phyloP scores from a whole-genome alignment of 495 filamentous ascomycete species.

The Daldinia bambusicola region DNA sequence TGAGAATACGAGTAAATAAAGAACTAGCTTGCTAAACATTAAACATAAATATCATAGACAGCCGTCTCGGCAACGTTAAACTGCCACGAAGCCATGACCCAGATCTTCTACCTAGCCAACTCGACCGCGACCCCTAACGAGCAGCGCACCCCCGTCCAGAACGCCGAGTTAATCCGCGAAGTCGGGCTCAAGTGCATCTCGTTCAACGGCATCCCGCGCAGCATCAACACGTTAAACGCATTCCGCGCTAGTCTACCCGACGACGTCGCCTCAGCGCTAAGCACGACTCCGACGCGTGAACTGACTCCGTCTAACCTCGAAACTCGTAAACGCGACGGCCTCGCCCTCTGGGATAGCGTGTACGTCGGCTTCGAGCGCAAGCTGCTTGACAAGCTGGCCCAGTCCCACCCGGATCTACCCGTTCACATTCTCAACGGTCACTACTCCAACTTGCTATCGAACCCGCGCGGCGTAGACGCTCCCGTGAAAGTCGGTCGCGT shows the following conservation, averaged over 20 bases:
- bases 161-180: slow-evolving; percentile 80
- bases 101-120: slow-evolving; percentile 47
- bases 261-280: slow-evolving; percentile 55
- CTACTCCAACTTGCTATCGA: slow-evolving; percentile 75
- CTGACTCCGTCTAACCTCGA: slow-evolving; percentile 61
- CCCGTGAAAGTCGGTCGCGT: slow-evolving; percentile 65
- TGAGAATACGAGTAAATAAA: not conserved
- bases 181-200: slow-evolving; percentile 83
- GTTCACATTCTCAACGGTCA: slow-evolving; percentile 77
- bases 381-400: slow-evolving; percentile 70
- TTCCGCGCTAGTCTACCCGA: slow-evolving; percentile 68
- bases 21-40: slow-evolving; percentile 23
- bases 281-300: slow-evolving; percentile 61
- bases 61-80: slow-evolving; percentile 81
- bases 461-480: slow-evolving; percentile 56
- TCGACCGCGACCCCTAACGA: slow-evolving; percentile 10
- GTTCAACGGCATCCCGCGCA: slow-evolving; percentile 85
- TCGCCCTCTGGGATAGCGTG: slow-evolving; percentile 73
- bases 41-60: slow-evolving; percentile 57
- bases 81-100: slow-evolving; percentile 70
- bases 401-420: slow-evolving; percentile 77
- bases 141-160: slow-evolving; percentile 61
- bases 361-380: slow-evolving; percentile 77
- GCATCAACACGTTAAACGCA: slow-evolving; percentile 78
- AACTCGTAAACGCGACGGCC: slow-evolving; percentile 64